Base-by-base conservation (phyloP, 2,329 filamentous ascomycete genomes). In the Bipolaris cookei region DNA sequence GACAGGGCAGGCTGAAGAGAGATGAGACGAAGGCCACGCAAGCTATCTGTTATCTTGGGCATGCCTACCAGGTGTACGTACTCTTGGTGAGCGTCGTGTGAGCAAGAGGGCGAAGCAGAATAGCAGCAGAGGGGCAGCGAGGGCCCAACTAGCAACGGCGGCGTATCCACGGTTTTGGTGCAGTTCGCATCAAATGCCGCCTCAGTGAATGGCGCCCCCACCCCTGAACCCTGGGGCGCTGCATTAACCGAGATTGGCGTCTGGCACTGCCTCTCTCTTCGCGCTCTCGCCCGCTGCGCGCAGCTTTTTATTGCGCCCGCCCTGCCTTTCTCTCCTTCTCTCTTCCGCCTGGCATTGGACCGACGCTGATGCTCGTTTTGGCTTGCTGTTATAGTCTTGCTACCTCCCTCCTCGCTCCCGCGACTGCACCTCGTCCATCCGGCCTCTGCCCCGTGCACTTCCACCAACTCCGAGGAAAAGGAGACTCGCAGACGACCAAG, bases 381-480 rank as follows among this genome's bases (percentile, higher is more conserved):
- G 51, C 39, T 39, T 47, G 37, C 56, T 49, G 57, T 56, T 57
- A 51, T 61, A 58, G 48, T 47, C 46, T 18, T 53, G 60, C 60
- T 50, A 16, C 45, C 52, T 39, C 23, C 52, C 61, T 59, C 51
- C 21, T 39, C 56, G 41, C 23, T 43, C 32, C 35, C 28, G 47
- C 53, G 42, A 43, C 8, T 48, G 37, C 58, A 44, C 43, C 54
- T 44, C 52, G 51, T 49, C 58, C 52, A 39, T 39, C 37, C 25
- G 18, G n/a, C 23, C 59, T 10, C 25, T 21, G 28, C 47, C 39
- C 49, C 54, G 51, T 47, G 28, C 28, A 30, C 39, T 35, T 35
- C 25, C 14, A 41, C 39, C 10, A 47, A 38, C 51, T 39, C 56
- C 50, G 21, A 51, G 53, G 53, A 67, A 67, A 70, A 72, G 66